Percentiles rank a stretch among this genome's conserved stretches.
phyloP scores from a whole-genome alignment of 129 eudicot species.

The Solidago caesia region DNA sequence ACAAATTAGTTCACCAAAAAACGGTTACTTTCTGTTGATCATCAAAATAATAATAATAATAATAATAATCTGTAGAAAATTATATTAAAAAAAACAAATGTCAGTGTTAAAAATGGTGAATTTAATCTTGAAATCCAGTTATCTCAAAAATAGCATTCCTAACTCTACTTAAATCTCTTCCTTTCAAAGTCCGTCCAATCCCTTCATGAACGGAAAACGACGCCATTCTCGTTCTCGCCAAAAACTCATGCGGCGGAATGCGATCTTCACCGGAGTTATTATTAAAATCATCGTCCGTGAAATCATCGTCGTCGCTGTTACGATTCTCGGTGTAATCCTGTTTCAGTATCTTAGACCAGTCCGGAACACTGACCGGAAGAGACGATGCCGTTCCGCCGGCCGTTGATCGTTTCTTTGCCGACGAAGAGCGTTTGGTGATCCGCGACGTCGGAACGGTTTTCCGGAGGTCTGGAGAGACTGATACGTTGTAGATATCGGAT shows the following conservation, averaged over 20 bases:
- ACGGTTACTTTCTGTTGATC: constrained; percentile 17
- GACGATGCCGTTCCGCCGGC: constrained; percentile 46
- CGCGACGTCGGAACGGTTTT: constrained; percentile 39
- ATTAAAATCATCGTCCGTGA: constrained; percentile 30
- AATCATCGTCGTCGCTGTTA: constrained; percentile 40
- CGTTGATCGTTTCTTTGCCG: constrained; percentile 20
- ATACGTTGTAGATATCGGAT: constrained; percentile 66
- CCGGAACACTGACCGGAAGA: constrained; percentile 71
- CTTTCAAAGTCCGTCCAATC: constrained; percentile 77
- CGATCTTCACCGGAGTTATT: constrained; percentile 45
- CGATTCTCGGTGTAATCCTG: constrained; percentile 54
- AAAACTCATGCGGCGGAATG: constrained; percentile 86
- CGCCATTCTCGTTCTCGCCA: constrained; percentile 72
- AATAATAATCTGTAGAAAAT: constrained; percentile 13
- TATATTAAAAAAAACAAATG: constrained; percentile 14
- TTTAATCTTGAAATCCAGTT: constrained; percentile 69
- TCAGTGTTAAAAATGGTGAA: not conserved
- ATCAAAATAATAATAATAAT: not conserved
- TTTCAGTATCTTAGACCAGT: constrained; percentile 71
- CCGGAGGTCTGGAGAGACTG: constrained; percentile 56
- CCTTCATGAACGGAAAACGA: constrained; percentile 87
- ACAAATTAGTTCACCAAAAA: constrained; percentile 10
- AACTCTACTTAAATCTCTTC: constrained; percentile 78
- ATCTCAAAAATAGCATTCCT: constrained; percentile 78
- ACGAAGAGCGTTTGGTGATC: constrained; percentile 33